A percentile compares a stretch with the other conserved stretches of the same genome.
phyloP scores from a whole-genome alignment of 805 yeast genomes.

The Candida dajiaensis region DNA sequence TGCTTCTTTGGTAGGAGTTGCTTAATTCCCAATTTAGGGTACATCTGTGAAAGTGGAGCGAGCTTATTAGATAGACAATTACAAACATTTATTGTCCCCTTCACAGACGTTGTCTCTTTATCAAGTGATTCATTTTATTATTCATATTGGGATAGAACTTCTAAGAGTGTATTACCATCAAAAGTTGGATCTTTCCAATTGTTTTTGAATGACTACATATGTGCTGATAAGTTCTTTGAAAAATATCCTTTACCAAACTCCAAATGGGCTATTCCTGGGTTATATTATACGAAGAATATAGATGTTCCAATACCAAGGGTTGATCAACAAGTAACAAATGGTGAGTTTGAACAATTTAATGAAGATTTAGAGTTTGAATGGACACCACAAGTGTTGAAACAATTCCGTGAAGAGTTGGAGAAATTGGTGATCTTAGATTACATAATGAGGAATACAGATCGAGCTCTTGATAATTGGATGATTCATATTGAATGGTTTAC shows the following conservation, averaged over 20 bases:
- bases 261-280: conserved; percentile 20
- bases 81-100: conserved; percentile 56
- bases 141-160: conserved; percentile 38
- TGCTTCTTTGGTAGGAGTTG: conserved; percentile 74
- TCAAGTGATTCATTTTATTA: conserved; percentile 34
- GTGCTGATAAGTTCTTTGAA: conserved; percentile 55
- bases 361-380: conserved; percentile 37
- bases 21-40: conserved; percentile 66
- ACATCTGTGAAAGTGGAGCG: conserved; percentile 68
- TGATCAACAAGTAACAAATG: not conserved
- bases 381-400: conserved; percentile 42
- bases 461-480: conserved; percentile 80
- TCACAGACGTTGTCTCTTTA: conserved; percentile 46
- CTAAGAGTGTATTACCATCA: conserved; percentile 20
- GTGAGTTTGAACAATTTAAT: conserved; percentile 5
- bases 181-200: conserved; percentile 67
- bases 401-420: conserved; percentile 58
- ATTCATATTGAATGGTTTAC: conserved; percentile 43
- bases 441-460: conserved; percentile 67
- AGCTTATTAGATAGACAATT: conserved; percentile 57
- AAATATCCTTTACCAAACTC: conserved; percentile 52
- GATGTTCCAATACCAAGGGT: not conserved
- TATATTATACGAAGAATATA: conserved; percentile 2
- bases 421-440: conserved; percentile 67
- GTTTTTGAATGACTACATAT: conserved; percentile 50